Evolutionary conservation across 495 filamentous ascomycete genomes (phyloP).

Genomic region (Neurospora hispaniola): DNA sequence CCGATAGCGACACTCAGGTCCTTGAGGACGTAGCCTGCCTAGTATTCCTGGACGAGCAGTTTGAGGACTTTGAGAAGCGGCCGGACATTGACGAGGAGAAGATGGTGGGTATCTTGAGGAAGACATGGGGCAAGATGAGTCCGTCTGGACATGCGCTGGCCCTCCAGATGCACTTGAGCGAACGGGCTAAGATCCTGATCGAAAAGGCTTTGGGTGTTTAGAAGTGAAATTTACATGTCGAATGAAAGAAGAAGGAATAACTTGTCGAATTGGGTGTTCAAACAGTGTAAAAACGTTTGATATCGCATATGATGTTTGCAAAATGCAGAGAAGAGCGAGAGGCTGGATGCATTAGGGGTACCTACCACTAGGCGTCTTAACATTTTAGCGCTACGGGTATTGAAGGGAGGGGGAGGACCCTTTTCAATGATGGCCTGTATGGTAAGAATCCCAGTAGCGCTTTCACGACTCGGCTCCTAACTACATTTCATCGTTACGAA

Average conservation of each 20-base stretch:
- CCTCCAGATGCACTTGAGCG: conserved; percentile 51
- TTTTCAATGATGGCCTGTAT: not conserved
- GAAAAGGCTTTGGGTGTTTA: conserved; percentile 44
- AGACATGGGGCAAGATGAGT: conserved; percentile 83
- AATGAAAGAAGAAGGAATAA: not conserved
- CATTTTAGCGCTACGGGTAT: not conserved
- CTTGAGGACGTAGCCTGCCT: conserved; percentile 80
- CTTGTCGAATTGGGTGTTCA: not conserved
- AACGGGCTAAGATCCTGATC: conserved; percentile 47
- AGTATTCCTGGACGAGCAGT: conserved; percentile 77
- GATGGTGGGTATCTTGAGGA: conserved; percentile 58
- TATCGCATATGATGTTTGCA: not conserved
- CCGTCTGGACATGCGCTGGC: conserved; percentile 55
- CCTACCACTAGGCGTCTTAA: no score
- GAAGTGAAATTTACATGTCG: not conserved
- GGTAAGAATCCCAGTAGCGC: not conserved
- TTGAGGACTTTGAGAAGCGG: conserved; percentile 57
- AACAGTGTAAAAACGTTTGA: not conserved
- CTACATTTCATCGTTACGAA: not conserved
- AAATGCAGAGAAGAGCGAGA: not conserved
- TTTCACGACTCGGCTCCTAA: not conserved
- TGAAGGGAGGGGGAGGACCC: not conserved
- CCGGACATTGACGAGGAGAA: conserved; percentile 58
- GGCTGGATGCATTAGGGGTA: not conserved
- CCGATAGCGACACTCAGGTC: conserved; percentile 55